These are phyloP conservation scores for Nematodospora valgi DNA, from an alignment of 805 yeast genomes.

Conservation along the genomic window DNA sequence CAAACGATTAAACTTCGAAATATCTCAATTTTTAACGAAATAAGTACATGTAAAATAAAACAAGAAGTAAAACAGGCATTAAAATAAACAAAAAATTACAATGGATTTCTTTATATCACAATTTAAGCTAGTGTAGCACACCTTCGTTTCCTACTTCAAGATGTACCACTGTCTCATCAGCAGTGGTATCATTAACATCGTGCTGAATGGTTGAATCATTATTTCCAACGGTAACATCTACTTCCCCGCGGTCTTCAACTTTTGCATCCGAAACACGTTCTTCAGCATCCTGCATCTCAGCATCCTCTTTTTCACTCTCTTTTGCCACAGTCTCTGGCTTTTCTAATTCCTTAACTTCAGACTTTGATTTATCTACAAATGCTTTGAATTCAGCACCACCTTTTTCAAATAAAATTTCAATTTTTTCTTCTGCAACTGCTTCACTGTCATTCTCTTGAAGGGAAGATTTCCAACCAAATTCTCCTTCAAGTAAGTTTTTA, in stretches of 20 bases:
- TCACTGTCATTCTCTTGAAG: slow-evolving; percentile 39
- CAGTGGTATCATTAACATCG: slow-evolving; percentile 47
- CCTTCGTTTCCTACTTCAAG: not conserved
- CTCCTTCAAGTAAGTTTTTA: slow-evolving; percentile 44
- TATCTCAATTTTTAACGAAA: not conserved
- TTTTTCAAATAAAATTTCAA: slow-evolving; percentile 31
- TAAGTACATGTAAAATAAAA: slow-evolving; percentile 1
- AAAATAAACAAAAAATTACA: not conserved
- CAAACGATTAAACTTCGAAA: no score
- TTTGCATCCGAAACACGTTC: slow-evolving; percentile 1
- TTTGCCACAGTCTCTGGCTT: slow-evolving; percentile 10
- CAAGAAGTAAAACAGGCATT: not conserved
- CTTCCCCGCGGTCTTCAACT: slow-evolving; percentile 2
- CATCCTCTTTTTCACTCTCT: slow-evolving; percentile 12
- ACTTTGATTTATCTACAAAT: slow-evolving; percentile 8
- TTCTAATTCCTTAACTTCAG: slow-evolving; percentile 11
- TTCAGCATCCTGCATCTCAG: slow-evolving; percentile 7
- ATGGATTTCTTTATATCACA: slow-evolving; percentile 1
- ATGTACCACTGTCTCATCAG: slow-evolving; percentile 31
- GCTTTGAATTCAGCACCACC: slow-evolving; percentile 36
- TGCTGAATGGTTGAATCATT: slow-evolving; percentile 46
- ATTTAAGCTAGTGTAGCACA: not conserved
- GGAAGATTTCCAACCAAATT: slow-evolving; percentile 51
- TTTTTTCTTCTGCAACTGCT: slow-evolving; percentile 24
- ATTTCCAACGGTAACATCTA: slow-evolving; percentile 13